Conservation (phyloP, 2,329 filamentous ascomycete species). For the Curvularia eragrostidis region DNA sequence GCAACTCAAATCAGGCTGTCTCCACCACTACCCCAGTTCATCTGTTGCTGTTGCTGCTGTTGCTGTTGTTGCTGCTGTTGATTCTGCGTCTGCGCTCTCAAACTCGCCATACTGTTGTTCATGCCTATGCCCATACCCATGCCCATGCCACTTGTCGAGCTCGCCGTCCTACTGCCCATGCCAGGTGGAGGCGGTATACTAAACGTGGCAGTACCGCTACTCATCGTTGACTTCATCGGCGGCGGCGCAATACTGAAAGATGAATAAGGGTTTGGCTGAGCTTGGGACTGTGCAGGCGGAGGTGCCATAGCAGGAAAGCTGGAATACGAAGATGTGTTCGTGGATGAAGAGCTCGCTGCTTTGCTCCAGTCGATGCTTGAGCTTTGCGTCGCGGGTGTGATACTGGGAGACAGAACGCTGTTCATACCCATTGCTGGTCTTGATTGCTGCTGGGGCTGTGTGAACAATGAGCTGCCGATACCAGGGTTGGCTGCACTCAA, state of each 20-base stretch:
- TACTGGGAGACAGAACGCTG: conserved; percentile 37
- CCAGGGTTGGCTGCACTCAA: conserved; percentile 45
- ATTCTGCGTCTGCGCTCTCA: conserved; percentile 35
- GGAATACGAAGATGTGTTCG: conserved; percentile 34
- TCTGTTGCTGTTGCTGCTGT: conserved; percentile 27
- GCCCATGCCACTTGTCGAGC: conserved; percentile 39
- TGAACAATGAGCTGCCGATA: conserved; percentile 44
- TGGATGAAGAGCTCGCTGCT: conserved; percentile 26
- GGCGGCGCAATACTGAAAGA: conserved; percentile 51
- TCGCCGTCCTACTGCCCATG: conserved; percentile 22
- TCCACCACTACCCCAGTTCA: conserved; percentile 32
- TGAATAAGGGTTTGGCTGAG: conserved; percentile 41
- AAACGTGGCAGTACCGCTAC: conserved; percentile 22
- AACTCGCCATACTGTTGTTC: conserved; percentile 30
- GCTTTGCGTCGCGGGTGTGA: conserved; percentile 17
- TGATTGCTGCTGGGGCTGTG: conserved; percentile 49
- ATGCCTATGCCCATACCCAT: conserved; percentile 20
- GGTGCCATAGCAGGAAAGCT: conserved; percentile 63
- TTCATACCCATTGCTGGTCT: conserved; percentile 45
- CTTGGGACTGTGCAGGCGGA: conserved; percentile 37
- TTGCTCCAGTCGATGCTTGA: conserved; percentile 42
- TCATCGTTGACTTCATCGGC: conserved; percentile 27
- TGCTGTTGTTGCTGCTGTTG: conserved; percentile 26
- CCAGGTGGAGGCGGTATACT: conserved; percentile 39
- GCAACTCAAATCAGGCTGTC: conserved; percentile 39